Evolutionary conservation across 495 filamentous ascomycete genomes (phyloP), one percentile per base, ranked within the genome.

Genomic region (Hyaloscypha variabilis): DNA sequence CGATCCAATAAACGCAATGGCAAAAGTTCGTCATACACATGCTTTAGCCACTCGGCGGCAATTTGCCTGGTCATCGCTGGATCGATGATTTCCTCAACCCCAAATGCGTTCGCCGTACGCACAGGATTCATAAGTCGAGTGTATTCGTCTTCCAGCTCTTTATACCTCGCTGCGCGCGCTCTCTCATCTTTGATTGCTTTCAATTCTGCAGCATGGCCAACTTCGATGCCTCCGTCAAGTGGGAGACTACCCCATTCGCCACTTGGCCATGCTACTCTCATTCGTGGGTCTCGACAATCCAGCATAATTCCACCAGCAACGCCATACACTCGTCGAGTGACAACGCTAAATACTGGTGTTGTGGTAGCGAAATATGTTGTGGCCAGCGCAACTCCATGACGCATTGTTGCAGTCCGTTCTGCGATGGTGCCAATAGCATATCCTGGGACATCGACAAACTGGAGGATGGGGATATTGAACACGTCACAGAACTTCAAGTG

Each of bases 271-370:
- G 83, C 84, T 30, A 89, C 82, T 52, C 86, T 80, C 77, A 83
- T 81, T 23, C 81, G 75, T 0, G 86, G 86, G 49, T 88, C 83
- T 11, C 86, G 78, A 30, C 81, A 83, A 39, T 84, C 84, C 0
- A 88, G 70, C 86, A 89, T 89, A 17, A 88, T 72, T 3, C 85
- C 84, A 0, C 86, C 86, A 2, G 86, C 86, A 3, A 88, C 86
- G 28, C 86, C 86, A 59, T 82, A 88, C 0, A 80, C 83, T 21
- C 84, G 79, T 4, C 86, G 75, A 4, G 82, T 83, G 2, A 88
- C 77, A 31, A 89, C 83, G 62, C 78, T 83, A 73, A 87, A 89
- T 4, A 89, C 77, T 0, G 86, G 86, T 29, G 76, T 81, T 6
- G 85, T 88, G 13, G 85, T 88, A 10, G 79, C 78, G 68, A 79